Conservation (phyloP, 805 yeast species). For the Teunomyces kruisii region DNA sequence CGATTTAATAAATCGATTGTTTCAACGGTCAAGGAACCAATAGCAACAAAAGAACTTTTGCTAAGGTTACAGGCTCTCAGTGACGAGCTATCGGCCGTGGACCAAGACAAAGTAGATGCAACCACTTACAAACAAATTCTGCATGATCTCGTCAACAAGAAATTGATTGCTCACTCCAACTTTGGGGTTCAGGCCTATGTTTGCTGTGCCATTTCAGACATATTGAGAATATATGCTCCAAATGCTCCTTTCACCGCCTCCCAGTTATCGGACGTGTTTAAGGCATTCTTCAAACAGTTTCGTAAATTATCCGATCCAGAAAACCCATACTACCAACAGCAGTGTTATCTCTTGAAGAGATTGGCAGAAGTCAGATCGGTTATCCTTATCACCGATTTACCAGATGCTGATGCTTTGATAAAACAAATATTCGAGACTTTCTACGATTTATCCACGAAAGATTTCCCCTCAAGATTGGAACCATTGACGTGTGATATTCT, state of each 20-base stretch:
- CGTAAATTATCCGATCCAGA: conserved; percentile 52
- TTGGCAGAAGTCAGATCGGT: conserved; percentile 75
- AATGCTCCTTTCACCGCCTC: conserved; percentile 79
- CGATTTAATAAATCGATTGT: conserved; percentile 49
- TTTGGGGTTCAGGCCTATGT: conserved; percentile 66
- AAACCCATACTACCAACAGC: conserved; percentile 61
- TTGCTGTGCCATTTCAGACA: conserved; percentile 74
- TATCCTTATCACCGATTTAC: conserved; percentile 72
- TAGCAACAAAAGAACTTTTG: conserved; percentile 62
- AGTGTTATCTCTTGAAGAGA: conserved; percentile 61
- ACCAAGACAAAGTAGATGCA: conserved; percentile 58
- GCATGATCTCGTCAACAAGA: conserved; percentile 54
- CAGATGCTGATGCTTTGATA: conserved; percentile 56
- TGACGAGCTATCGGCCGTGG: conserved; percentile 60
- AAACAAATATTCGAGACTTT: conserved; percentile 58
- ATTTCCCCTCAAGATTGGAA: conserved; percentile 54
- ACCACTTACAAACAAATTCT: conserved; percentile 42
- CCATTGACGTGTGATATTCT: conserved; percentile 68
- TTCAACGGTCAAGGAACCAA: conserved; percentile 55
- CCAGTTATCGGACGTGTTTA: conserved; percentile 65
- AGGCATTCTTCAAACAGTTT: conserved; percentile 63
- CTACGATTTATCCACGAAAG: conserved; percentile 50
- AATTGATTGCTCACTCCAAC: conserved; percentile 60
- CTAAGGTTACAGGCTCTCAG: conserved; percentile 56
- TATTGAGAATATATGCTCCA: conserved; percentile 79